These are phyloP conservation scores for Zymoseptoria ardabiliae DNA, from an alignment of 2,329 filamentous ascomycete species.

Conservation along the genomic window DNA sequence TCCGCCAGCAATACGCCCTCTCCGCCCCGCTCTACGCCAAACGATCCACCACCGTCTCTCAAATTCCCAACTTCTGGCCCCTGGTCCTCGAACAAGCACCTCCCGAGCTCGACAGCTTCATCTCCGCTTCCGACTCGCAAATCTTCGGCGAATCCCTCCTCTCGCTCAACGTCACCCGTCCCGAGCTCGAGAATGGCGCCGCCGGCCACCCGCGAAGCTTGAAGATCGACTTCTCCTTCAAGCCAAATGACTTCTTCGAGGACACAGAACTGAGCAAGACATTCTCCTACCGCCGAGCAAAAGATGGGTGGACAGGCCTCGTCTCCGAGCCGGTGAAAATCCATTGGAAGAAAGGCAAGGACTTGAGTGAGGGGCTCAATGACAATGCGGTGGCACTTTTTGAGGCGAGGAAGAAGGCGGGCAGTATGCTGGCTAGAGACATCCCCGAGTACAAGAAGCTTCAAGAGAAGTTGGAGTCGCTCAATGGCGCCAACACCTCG, in stretches of 20 bases:
- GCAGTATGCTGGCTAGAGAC: constrained; percentile 37
- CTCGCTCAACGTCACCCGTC: constrained; percentile 66
- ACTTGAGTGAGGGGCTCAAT: constrained; percentile 74
- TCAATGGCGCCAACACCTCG: constrained; percentile 46
- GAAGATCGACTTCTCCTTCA: constrained; percentile 69
- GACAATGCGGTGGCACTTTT: constrained; percentile 64
- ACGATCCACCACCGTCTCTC: constrained; percentile 60
- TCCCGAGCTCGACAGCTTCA: constrained; percentile 77
- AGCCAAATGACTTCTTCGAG: constrained; percentile 73
- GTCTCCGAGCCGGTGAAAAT: constrained; percentile 86
- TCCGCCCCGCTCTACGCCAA: constrained; percentile 66
- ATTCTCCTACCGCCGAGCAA: constrained; percentile 72
- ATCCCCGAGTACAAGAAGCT: constrained; percentile 50
- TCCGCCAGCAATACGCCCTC: constrained; percentile 52
- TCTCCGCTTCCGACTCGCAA: constrained; percentile 71
- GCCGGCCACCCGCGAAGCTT: constrained; percentile 74
- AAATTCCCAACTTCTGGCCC: constrained; percentile 89
- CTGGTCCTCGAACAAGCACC: constrained; percentile 84
- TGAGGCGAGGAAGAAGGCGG: constrained; percentile 51
- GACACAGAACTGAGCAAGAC: constrained; percentile 78
- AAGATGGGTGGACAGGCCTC: constrained; percentile 64
- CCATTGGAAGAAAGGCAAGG: constrained; percentile 69
- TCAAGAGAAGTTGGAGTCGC: constrained; percentile 44
- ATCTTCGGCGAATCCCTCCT: constrained; percentile 63
- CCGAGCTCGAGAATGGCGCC: constrained; percentile 58